phyloP scores from a whole-genome alignment of 2,329 filamentous ascomycete species.

The Lecanicillium sp. region DNA sequence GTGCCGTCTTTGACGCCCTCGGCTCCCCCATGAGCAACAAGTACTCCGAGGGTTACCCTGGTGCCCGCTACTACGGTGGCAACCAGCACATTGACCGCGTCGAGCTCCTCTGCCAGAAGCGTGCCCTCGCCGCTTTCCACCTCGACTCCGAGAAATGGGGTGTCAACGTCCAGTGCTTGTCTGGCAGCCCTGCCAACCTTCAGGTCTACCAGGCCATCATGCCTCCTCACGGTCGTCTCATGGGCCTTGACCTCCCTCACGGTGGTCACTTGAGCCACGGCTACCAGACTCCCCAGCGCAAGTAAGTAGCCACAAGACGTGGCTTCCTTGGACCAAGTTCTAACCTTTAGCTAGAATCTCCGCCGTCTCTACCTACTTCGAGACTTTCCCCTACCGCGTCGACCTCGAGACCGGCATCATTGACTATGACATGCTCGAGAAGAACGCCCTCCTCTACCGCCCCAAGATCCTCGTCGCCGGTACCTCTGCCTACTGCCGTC shows the following conservation, averaged over 20 bases:
- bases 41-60: slow-evolving; percentile 98
- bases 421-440: slow-evolving; percentile 88
- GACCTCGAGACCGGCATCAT: slow-evolving; percentile 88
- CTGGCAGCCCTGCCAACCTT: slow-evolving; percentile 89
- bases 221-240: slow-evolving; percentile 88
- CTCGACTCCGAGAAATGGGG: slow-evolving; percentile 87
- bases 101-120: slow-evolving; percentile 88
- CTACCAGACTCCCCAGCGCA: slow-evolving; percentile 92
- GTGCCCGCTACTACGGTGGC: slow-evolving; percentile 96
- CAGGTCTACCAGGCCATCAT: slow-evolving; percentile 98
- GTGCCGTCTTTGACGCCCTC: slow-evolving; percentile 94
- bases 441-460: slow-evolving; percentile 84
- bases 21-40: slow-evolving; percentile 97
- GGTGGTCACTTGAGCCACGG: slow-evolving; percentile 94
- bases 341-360: slow-evolving; percentile 71
- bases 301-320: slow-evolving; percentile 56
- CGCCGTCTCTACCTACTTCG: slow-evolving; percentile 96
- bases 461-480: slow-evolving; percentile 95
- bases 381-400: slow-evolving; percentile 95
- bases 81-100: slow-evolving; percentile 98
- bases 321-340: too few species aligned
- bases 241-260: slow-evolving; percentile 93
- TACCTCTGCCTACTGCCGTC: slow-evolving; percentile 94
- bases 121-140: slow-evolving; percentile 86
- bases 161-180: slow-evolving; percentile 94